Evolutionary conservation across 306 rosid genomes (phyloP).

Genomic region (Medicago truncatula): MtrunA17r5.0-ANR NC_053048.1:55478001-55478500

Average conservation of each 20-base stretch:
- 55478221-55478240: conserved; percentile 51
- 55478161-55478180: conserved; percentile 65
- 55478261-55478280: conserved; percentile 14
- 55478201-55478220: conserved; percentile 88
- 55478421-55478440: no score
- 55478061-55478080: conserved; percentile 6
- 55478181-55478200: conserved; percentile 82
- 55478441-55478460: conserved; percentile 9
- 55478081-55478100: conserved; percentile 1
- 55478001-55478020: conserved; percentile 88
- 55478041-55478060: conserved; percentile 64
- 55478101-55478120: conserved; percentile 19
- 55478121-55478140: conserved; percentile 16
- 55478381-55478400: neutral
- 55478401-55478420: no score
- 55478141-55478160: conserved; percentile 29
- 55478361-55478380: conserved; percentile 1
- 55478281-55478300: neutral
- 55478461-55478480: neutral
- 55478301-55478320: neutral
- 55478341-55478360: neutral
- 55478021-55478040: conserved; percentile 90
- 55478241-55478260: conserved; percentile 23
- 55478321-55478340: neutral
- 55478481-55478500: neutral